Conservation (phyloP, 129 eudicot species). For the Flaveria ramosissima region DNA sequence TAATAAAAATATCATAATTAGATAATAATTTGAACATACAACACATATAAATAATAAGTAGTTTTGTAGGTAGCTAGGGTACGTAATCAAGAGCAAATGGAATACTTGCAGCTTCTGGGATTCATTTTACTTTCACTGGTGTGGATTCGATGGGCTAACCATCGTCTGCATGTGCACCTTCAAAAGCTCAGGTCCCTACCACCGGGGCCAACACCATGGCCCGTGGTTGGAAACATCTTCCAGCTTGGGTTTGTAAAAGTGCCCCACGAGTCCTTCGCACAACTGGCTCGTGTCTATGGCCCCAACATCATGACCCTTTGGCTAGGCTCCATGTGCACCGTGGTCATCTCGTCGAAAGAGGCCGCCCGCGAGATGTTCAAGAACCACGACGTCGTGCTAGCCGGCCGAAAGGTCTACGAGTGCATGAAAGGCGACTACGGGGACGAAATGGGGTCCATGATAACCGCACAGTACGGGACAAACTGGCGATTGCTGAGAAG, state of each 20-base stretch:
- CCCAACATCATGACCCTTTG: constrained; percentile 68
- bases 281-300: constrained; percentile 50
- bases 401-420: constrained; percentile 65
- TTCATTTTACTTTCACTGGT: constrained; percentile 17
- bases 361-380: constrained; percentile 68
- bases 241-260: constrained; percentile 46
- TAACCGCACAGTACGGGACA: constrained; percentile 68
- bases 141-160: constrained; percentile 37
- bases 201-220: constrained; percentile 74
- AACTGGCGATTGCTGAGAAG: constrained; percentile 64
- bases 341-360: constrained; percentile 59
- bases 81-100: no score
- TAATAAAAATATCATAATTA: no score
- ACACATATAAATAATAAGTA: no score
- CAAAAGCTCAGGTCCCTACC: constrained; percentile 41
- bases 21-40: no score
- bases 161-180: background rate
- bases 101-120: no score
- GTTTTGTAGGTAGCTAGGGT: no score
- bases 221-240: constrained; percentile 60
- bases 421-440: constrained; percentile 63
- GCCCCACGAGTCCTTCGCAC: constrained; percentile 60
- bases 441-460: constrained; percentile 65
- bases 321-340: constrained; percentile 72
- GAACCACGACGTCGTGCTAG: constrained; percentile 52